Percentiles rank a stretch among this genome's conserved stretches.
These are phyloP conservation scores for Stylosanthes scabra DNA, from an alignment of 331 rosid species.

Conservation along the genomic window DNA sequence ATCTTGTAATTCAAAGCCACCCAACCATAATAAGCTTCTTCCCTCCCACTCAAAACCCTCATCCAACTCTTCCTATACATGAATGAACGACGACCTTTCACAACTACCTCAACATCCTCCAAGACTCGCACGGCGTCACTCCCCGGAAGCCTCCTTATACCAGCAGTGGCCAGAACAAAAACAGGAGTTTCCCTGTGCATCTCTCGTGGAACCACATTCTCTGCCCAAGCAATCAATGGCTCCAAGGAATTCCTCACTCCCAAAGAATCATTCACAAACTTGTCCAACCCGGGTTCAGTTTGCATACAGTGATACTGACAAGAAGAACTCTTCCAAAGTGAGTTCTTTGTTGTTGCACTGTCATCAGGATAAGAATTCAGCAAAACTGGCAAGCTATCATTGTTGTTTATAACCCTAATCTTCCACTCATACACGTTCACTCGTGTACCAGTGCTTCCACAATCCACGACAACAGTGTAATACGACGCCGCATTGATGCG, in stretches of 20 bases:
- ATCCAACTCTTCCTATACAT: conserved; percentile 64
- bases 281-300: conserved; percentile 85
- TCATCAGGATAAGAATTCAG: conserved; percentile 67
- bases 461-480: conserved; percentile 79
- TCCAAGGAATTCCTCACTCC: conserved; percentile 65
- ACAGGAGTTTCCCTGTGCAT: conserved; percentile 59
- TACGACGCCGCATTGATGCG: conserved; percentile 44
- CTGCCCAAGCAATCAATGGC: conserved; percentile 79
- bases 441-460: conserved; percentile 76
- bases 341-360: conserved; percentile 35
- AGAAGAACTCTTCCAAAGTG: conserved; percentile 58
- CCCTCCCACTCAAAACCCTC: conserved; percentile 83
- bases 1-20: conserved; percentile 81
- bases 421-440: conserved; percentile 75
- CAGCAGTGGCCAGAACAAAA: conserved; percentile 85
- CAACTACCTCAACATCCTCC: conserved; percentile 60
- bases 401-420: conserved; percentile 25
- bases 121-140: conserved; percentile 54
- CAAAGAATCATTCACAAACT: conserved; percentile 65
- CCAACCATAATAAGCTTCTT: conserved; percentile 95
- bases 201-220: conserved; percentile 55
- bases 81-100: conserved; percentile 56
- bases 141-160: conserved; percentile 61
- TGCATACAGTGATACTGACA: conserved; percentile 88
- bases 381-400: conserved; percentile 56